Conservation (phyloP, 495 filamentous ascomycete species). For the Elasticomyces elasticus region DNA sequence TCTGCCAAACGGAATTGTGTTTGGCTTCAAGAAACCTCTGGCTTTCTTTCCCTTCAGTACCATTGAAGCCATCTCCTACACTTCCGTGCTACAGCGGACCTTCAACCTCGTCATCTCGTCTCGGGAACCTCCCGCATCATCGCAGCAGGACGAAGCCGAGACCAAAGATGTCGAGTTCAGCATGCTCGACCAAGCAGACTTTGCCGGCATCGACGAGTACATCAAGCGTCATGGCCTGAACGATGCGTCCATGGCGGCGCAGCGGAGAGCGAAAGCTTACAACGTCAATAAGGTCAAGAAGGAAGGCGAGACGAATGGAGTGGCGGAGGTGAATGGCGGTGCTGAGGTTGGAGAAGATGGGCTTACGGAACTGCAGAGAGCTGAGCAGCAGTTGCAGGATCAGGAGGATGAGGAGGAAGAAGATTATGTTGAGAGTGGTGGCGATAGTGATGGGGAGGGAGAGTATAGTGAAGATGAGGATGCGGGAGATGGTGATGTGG, state of each 20-base stretch:
- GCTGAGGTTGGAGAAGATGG: constrained; percentile 28
- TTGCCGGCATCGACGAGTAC: constrained; percentile 69
- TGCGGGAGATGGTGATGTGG: constrained; percentile 36
- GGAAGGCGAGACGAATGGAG: constrained; percentile 31
- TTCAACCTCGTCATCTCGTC: constrained; percentile 74
- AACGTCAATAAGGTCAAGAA: constrained; percentile 54
- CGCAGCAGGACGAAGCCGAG: constrained; percentile 16
- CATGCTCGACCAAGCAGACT: constrained; percentile 39
- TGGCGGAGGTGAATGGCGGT: constrained; percentile 23
- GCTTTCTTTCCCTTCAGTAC: constrained; percentile 71
- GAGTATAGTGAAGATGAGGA: constrained; percentile 42
- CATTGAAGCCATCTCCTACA: constrained; percentile 78
- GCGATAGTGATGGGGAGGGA: constrained; percentile 45
- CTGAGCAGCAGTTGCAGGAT: constrained; percentile 51
- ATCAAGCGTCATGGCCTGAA: constrained; percentile 71
- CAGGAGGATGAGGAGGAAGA: constrained; percentile 79
- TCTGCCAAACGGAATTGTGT: constrained; percentile 75
- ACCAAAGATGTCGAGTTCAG: constrained; percentile 32
- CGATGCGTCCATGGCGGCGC: constrained; percentile 85
- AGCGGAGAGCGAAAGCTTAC: constrained; percentile 68
- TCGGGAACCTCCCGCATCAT: constrained; percentile 10
- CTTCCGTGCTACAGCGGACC: constrained; percentile 78
- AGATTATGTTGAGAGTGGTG: constrained; percentile 70
- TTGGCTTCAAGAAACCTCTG: constrained; percentile 91
- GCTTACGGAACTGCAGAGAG: constrained; percentile 56